phyloP scores from a whole-genome alignment of 1,284 basidiomycete genomes.

The Fomitopsis betulina region DNA sequence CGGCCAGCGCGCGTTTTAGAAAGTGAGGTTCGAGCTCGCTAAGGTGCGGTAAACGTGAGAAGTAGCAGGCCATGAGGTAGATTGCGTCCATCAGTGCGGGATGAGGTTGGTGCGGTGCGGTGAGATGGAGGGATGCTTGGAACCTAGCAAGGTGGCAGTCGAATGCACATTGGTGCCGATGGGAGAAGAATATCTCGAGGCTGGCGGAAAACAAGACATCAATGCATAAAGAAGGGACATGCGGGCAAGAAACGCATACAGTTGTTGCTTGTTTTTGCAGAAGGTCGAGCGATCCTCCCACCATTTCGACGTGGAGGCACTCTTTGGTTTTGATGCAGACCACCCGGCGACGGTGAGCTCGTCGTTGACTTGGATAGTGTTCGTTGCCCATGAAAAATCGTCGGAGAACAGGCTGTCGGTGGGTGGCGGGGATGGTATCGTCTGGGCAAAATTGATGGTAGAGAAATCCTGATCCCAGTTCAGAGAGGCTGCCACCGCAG shows the following conservation, averaged over 20 bases:
- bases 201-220: slow-evolving; percentile 25
- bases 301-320: slow-evolving; percentile 11
- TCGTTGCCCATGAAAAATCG: not conserved
- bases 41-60: slow-evolving; percentile 38
- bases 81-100: slow-evolving; percentile 57
- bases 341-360: slow-evolving; percentile 6
- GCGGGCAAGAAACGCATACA: slow-evolving; percentile 28
- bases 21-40: slow-evolving; percentile 42
- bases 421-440: not conserved
- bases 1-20: slow-evolving; percentile 44
- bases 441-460: not conserved
- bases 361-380: slow-evolving; percentile 3
- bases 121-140: slow-evolving; percentile 23
- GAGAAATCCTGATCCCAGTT: not conserved
- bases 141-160: slow-evolving; percentile 46
- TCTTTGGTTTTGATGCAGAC: slow-evolving; percentile 1
- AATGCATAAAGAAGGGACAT: slow-evolving; percentile 7
- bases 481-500: not conserved
- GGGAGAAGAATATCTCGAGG: slow-evolving; percentile 49
- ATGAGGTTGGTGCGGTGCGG: slow-evolving; percentile 38
- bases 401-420: not conserved
- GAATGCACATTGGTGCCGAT: slow-evolving; percentile 56
- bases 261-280: slow-evolving; percentile 33
- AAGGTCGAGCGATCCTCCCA: slow-evolving; percentile 26
- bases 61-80: slow-evolving; percentile 54